Base-by-base conservation (phyloP, 495 filamentous ascomycete genomes). In the Aspergillus panamensis region DNA sequence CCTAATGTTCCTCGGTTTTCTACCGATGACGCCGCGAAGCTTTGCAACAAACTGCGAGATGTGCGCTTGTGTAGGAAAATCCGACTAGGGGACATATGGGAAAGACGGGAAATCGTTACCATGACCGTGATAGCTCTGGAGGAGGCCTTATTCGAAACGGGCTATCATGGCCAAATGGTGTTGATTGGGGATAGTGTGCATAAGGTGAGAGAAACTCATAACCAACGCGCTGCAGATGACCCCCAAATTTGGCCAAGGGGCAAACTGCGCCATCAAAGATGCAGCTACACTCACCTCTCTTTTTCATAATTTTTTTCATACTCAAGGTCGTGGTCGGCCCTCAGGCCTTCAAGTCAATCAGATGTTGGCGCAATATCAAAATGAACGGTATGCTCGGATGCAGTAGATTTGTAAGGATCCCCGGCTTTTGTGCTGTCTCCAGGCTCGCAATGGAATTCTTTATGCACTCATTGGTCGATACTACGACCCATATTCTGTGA, bases 211-310 rank as follows among this genome's bases (percentile, higher is more conserved):
- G 44, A 17, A 16, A 14, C n/a, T 31, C 20, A 6, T 37, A 16
- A 13, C 17, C n/a, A 39, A 55, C 14, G 19, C 6, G 21, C 40
- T 31, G 8, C 48, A 67, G 64, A 67, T 71, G 62, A 63, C 68
- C 8, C 64, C 66, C 2, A 67, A 71, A 47, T 53, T 66, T 29
- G 69, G 65, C 12, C 69, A 71, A 57, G 69, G 69, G 0, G 69
- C 66, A 17, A 69, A 69, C 32, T 55, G 48, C n/a, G 66, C 69
- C 17, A 69, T 71, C 19, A 66, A 71, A 48, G 60, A 64, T 40
- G 68, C 64, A 0, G 68, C 63, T 2, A 45, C 25, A 13, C 53
- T 70, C 5, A 48, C 57, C n/a, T 63, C 57, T 3, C 45, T 62
- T 3, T 25, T 67, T 2, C 17, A 60, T 20, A 30, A 54, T 1